These are phyloP conservation scores for Cryphonectria carpinicola DNA, from an alignment of 2,329 filamentous ascomycete genomes.

Conservation along the genomic window DNA sequence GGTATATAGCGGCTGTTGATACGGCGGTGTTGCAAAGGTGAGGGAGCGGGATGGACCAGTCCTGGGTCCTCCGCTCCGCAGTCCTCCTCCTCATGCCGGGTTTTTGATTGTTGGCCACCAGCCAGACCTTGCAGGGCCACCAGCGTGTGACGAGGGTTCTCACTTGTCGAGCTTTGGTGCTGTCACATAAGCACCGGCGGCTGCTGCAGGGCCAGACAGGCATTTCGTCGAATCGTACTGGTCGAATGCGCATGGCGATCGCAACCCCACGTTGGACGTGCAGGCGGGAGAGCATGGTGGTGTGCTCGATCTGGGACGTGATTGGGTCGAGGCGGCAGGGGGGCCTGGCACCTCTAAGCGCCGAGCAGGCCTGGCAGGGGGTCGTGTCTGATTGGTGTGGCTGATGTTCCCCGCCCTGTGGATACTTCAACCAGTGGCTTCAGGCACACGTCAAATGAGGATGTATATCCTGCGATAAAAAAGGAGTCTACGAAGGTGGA, in stretches of 20 bases:
- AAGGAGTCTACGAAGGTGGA: too few relatives aligned
- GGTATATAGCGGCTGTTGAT: slow-evolving; percentile 64
- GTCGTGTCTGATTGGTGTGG: slow-evolving; percentile 23
- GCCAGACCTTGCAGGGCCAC: background rate
- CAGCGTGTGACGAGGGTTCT: slow-evolving; percentile 44
- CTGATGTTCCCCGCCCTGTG: slow-evolving; percentile 17
- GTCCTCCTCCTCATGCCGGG: slow-evolving; percentile 33
- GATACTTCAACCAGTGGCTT: too few relatives aligned
- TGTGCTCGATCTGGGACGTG: slow-evolving; percentile 37
- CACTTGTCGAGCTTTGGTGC: slow-evolving; percentile 43
- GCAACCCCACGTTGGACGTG: slow-evolving; percentile 33
- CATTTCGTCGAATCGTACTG: slow-evolving; percentile 43
- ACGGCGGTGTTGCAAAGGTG: slow-evolving; percentile 33
- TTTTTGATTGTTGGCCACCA: slow-evolving; percentile 35
- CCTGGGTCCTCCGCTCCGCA: slow-evolving; percentile 26
- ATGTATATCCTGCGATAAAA: too few relatives aligned
- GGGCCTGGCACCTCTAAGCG: slow-evolving; percentile 34
- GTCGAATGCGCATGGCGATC: slow-evolving; percentile 31
- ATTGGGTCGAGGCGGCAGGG: slow-evolving; percentile 46
- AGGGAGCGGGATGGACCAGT: slow-evolving; percentile 41
- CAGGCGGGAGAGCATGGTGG: slow-evolving; percentile 34
- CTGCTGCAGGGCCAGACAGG: slow-evolving; percentile 47
- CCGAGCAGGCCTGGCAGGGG: slow-evolving; percentile 17
- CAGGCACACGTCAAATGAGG: background rate
- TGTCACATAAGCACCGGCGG: slow-evolving; percentile 32